These are phyloP conservation scores for Prinsepia uniflora DNA, from an alignment of 306 rosid genomes.

Conservation along the genomic window DNA sequence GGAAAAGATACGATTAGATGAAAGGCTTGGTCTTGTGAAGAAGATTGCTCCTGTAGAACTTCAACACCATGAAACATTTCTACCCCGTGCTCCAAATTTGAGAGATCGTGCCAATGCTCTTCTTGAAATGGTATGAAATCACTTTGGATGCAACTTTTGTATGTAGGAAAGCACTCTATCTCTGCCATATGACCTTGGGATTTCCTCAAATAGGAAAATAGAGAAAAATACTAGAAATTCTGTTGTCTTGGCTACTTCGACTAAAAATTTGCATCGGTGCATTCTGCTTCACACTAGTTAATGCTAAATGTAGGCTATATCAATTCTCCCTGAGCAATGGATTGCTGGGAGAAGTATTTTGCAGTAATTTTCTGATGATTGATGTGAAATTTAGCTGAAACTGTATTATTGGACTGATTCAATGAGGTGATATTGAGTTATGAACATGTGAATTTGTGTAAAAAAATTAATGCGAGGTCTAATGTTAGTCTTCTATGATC, in stretches of 20 bases:
- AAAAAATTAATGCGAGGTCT: background rate
- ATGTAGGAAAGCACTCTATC: background rate
- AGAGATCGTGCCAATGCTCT: slow-evolving; percentile 98
- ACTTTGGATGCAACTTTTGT: slow-evolving; percentile 13
- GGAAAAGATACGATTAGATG: slow-evolving; percentile 94
- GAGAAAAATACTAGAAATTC: too few species aligned
- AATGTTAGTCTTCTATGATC: background rate
- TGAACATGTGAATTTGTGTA: background rate
- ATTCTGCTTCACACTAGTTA: background rate
- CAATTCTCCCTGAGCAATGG: background rate
- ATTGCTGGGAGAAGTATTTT: background rate
- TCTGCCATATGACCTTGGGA: background rate
- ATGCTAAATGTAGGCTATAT: background rate
- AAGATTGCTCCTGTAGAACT: slow-evolving; percentile 99
- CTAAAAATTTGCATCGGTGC: background rate
- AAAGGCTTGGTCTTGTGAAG: slow-evolving; percentile 81
- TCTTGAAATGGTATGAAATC: slow-evolving; percentile 73
- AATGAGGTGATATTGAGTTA: background rate
- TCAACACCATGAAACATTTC: slow-evolving; percentile 96
- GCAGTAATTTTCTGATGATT: background rate
- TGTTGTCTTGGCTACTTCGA: background rate
- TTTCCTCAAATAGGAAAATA: background rate
- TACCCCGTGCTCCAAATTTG: slow-evolving; percentile 98
- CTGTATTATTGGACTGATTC: background rate
- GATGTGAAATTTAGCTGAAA: background rate